Evolutionary conservation across 768 basidiomycete genomes (phyloP).

Genomic region (Hygrophorus russula): DNA sequence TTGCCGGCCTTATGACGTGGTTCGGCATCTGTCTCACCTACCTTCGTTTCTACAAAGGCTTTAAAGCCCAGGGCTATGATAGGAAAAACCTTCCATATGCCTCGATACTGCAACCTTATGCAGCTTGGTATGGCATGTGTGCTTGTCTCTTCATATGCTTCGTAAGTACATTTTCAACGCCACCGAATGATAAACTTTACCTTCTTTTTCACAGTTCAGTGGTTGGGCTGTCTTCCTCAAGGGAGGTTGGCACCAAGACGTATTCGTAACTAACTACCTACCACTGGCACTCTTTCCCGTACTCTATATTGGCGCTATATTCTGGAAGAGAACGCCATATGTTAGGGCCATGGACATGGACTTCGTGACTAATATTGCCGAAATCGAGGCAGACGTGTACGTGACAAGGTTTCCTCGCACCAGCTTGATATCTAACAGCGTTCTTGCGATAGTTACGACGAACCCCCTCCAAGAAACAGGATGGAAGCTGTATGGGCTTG

Average conservation of each 20-base stretch:
- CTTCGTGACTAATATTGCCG: slow-evolving; percentile 58
- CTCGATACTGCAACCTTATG: slow-evolving; percentile 58
- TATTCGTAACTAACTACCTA: slow-evolving; percentile 81
- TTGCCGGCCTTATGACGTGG: slow-evolving; percentile 71
- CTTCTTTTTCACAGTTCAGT: slow-evolving; percentile 22
- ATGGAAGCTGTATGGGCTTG: slow-evolving; percentile 66
- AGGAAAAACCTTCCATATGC: slow-evolving; percentile 61
- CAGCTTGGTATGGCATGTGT: slow-evolving; percentile 47
- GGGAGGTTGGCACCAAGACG: slow-evolving; percentile 35
- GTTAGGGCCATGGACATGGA: slow-evolving; percentile 68
- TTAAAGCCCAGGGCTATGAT: slow-evolving; percentile 71
- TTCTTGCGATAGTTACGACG: slow-evolving; percentile 38
- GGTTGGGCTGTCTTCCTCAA: slow-evolving; percentile 32
- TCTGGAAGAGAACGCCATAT: slow-evolving; percentile 36
- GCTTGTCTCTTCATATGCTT: slow-evolving; percentile 42
- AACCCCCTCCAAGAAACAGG: slow-evolving; percentile 58
- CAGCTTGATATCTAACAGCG: neutral
- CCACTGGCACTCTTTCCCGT: slow-evolving; percentile 65
- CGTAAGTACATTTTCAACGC: slow-evolving; percentile 29
- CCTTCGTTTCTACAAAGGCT: slow-evolving; percentile 74
- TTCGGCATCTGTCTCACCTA: slow-evolving; percentile 68
- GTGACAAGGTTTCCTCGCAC: neutral
- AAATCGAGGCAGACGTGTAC: slow-evolving; percentile 56
- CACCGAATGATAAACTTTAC: neutral
- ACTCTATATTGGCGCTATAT: slow-evolving; percentile 50